Base-by-base conservation (phyloP, 352 stramenopile species). In the Pythium vanterpoolii region DNA sequence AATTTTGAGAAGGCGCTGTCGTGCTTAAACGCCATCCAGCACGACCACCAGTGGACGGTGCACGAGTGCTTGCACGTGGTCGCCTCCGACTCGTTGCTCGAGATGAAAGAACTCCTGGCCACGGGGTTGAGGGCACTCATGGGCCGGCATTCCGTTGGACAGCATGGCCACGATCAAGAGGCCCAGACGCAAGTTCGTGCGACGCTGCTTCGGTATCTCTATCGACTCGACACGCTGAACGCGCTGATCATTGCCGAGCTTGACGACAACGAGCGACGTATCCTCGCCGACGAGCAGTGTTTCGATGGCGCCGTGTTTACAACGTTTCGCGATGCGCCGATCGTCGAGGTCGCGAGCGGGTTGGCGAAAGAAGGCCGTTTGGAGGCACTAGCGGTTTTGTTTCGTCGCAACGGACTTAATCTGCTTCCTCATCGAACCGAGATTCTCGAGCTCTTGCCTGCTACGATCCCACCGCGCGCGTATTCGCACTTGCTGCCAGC, bases 31-130 rank as follows among this genome's bases (percentile, higher is more conserved):
- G 13, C 49, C 27, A 57, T 69, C 1, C 65, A 82, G 14, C 60
- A 67, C 7, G 71, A 88, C 56, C 74, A 73, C 24, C 28, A 56
- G 18, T 91, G 82, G 82, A 64, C 84, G 2, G 48, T 77, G n/a
- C 36, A 62, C 8, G 62, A 89, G 51, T 86, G 77, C 43, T 56
- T 85, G 13, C 27, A 55, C 10, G 31, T 76, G 3, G 46, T 89
- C 30, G 60, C 66, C 0, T 57, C 72, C 5, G 68, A 76, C 40
- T 87, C 76, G 8, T 70, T 71, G 2, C 45, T 55, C 4, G 66
- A 73, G n/a, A 89, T 89, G 79, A 85, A 80, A 24, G 76, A 77
- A 18, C 64, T 91, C 14, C 56, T 91, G n/a, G 60, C 72, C 10
- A 44, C 75, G 44, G 82, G 76, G 2, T 61, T 72, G 57, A 60